phyloP scores from a whole-genome alignment of 257 asterid genomes.

The Dorcoceras hygrometricum region DNA sequence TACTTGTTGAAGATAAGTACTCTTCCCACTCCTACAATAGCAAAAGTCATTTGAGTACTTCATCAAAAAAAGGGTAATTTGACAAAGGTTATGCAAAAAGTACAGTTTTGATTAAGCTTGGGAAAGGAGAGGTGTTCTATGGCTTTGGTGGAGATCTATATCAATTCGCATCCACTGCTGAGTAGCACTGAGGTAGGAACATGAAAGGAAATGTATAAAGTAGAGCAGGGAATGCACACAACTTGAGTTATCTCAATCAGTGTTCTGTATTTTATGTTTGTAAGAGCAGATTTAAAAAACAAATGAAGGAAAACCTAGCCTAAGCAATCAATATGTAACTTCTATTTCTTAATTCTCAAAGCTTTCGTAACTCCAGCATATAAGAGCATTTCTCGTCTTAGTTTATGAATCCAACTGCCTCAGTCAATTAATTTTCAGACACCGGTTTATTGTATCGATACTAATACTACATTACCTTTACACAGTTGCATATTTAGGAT shows the following conservation, averaged over 20 bases:
- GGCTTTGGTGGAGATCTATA: slow-evolving; percentile 20
- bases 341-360: slow-evolving; percentile 3
- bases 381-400: neutral
- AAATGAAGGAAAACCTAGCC: too few relatives aligned
- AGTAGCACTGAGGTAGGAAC: slow-evolving; percentile 10
- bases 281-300: too few relatives aligned
- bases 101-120: slow-evolving; percentile 16
- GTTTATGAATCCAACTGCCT: neutral
- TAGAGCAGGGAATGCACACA: neutral
- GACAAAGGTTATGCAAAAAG: slow-evolving; percentile 17
- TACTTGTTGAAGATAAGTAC: slow-evolving; percentile 95
- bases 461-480: slow-evolving; percentile 12
- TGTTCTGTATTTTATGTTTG: too few relatives aligned
- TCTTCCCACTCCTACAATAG: slow-evolving; percentile 87
- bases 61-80: too few relatives aligned
- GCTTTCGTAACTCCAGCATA: slow-evolving; percentile 8
- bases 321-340: neutral
- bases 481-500: slow-evolving; percentile 2
- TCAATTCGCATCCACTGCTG: slow-evolving; percentile 11
- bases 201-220: neutral
- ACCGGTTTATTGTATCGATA: slow-evolving; percentile 4
- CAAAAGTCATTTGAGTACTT: slow-evolving; percentile 24
- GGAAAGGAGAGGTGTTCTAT: slow-evolving; percentile 22
- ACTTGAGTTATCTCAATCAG: too few relatives aligned
- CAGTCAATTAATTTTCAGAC: neutral